Evolutionary conservation across 805 yeast genomes (phyloP), one percentile per base, ranked within the genome.

Genomic region (Kluyveromyces dobzhanskii): DNA sequence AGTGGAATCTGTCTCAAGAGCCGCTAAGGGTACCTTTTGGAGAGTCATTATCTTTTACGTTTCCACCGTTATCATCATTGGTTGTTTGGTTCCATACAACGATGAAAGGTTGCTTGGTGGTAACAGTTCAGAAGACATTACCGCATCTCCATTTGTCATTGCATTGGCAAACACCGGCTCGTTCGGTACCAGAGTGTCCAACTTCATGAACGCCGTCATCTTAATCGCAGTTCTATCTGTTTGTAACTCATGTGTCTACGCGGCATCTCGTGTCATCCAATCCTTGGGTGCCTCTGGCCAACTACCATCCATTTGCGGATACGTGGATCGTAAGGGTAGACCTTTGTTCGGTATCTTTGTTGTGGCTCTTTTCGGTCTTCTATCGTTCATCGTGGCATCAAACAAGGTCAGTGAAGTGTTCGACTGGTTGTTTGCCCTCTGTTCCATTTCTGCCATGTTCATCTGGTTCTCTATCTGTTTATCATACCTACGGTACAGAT

Each of bases 141-240:
- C 77, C 12, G 83, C 85, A 8, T 81, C 88, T 12, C 90, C 92
- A 12, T 82, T 81, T 48, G 88, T 82, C 38, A 76, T 82, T 59
- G 84, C 90, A 21, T 72, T 80, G 39, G 65, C 58, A 23, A 66
- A 70, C 33, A 81, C 80, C 14, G 84, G 85, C 40, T 76, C 78
- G 44, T 62, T 57, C 26, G 86, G 79, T 31, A 21, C 8, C 3
- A 16, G 33, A 17, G 60, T 78, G 34, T 84, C 85, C 19, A 67
- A 75, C 28, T 72, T 80, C 26, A 68, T 81, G 62, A 81, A 81
- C 50, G 83, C 74, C 4, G 80, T 80, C 37, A 78, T 80, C 43
- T 62, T 80, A 49, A 63, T 80, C 38, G 73, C 87, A 3, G 79
- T 78, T 17, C 55, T 79, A 36, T 78, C 86, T 6, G 87, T 80